Evolutionary conservation across 495 filamentous ascomycete genomes (phyloP).

Genomic region (Polyplosphaeria fusca): DNA sequence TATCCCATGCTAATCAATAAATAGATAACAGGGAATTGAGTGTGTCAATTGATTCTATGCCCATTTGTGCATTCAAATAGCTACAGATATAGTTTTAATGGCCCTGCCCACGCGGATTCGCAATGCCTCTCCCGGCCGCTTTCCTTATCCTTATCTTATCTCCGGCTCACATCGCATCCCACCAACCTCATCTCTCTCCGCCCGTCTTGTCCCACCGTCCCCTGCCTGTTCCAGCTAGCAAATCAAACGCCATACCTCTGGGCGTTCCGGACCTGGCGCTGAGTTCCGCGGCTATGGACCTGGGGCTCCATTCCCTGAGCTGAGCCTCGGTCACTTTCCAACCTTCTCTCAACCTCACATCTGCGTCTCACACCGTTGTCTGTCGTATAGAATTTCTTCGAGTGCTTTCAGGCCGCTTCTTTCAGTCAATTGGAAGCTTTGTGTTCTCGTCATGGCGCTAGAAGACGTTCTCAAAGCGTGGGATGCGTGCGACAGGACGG

Average conservation of each 20-base stretch:
- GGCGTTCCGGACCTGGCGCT: background rate
- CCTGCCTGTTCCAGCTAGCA: background rate
- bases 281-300: background rate
- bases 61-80: too few species aligned
- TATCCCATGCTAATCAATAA: too few species aligned
- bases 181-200: background rate
- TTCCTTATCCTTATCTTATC: constrained; percentile 6
- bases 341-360: background rate
- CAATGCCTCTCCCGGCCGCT: too few species aligned
- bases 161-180: background rate
- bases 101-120: too few species aligned
- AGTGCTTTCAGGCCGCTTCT: too few species aligned
- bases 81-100: too few species aligned
- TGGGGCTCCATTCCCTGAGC: background rate
- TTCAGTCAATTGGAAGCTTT: background rate
- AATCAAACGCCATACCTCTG: constrained; percentile 6
- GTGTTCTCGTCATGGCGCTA: constrained; percentile 11
- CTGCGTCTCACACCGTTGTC: too few species aligned
- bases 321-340: background rate
- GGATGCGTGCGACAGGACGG: constrained; percentile 32
- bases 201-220: background rate
- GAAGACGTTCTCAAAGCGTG: constrained; percentile 28
- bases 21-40: too few species aligned
- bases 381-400: too few species aligned
- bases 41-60: too few species aligned